Evolutionary conservation across 495 filamentous ascomycete genomes (phyloP), one percentile per base, ranked within the genome.

Genomic region (Chaetomium fimeti): DNA sequence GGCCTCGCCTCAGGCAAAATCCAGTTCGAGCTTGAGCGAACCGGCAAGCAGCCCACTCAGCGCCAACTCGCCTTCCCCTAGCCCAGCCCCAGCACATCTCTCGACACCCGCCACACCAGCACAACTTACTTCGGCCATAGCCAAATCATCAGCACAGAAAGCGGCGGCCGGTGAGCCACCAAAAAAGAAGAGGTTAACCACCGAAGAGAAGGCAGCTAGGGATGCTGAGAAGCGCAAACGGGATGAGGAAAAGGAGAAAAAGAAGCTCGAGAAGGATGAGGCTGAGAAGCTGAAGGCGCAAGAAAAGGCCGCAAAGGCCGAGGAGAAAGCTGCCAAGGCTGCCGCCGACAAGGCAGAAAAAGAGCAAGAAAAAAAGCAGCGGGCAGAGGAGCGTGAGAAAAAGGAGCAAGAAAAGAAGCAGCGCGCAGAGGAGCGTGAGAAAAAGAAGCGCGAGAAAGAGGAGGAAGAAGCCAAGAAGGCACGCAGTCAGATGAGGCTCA

Each of bases 391-490:
- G 24, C 87, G 82, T 64, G 84, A 89, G 57, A 84, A 87, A 57
- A 89, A 82, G 66, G 79, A 84, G 48, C 77, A 85, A 58, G 81
- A 89, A 75, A 85, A 84, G 69, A 69, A 72, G 16, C 67, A 63
- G 32, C 68, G 68, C 0, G 60, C 62, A 6, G 64, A 79, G 75
- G 68, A 81, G 25, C 87, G 82, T 63, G 84, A 89, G 57, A 84
- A 87, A 57, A 89, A 88, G 65, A 88, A 85, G 71, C 79, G 71
- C 66, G 83, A 78, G 60, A 84, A 79, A 63, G 83, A 87, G 27
- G 84, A 87, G 58, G 84, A 86, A 53, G 85, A 83, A 65, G 75
- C 77, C 64, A 92, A 89, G 74, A 92, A 93, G 72, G 83, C 86
- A 24, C 83, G 74, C 28, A 74, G 63, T 12, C 80, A 82, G 62